A percentile compares a stretch with the other conserved stretches of the same genome.
phyloP scores from a whole-genome alignment of 1,284 basidiomycete species.

The Papiliotrema nemorosa region DNA sequence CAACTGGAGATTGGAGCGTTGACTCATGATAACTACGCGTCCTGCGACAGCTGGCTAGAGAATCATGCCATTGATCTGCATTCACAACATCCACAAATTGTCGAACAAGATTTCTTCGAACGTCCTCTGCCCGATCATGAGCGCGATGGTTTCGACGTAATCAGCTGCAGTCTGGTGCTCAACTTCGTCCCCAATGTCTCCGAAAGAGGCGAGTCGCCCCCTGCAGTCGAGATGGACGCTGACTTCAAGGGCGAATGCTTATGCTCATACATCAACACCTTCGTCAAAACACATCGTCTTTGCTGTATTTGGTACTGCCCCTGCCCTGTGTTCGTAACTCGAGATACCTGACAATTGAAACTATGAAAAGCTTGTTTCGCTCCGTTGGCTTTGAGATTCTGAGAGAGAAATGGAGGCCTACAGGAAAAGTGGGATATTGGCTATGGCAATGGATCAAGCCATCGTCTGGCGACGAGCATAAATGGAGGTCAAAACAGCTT shows the following conservation, averaged over 20 bases:
- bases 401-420: constrained; percentile 58
- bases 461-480: constrained; percentile 9
- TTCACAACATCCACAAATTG: constrained; percentile 71
- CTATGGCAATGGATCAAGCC: constrained; percentile 32
- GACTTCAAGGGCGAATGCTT: constrained; percentile 66
- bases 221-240: background rate
- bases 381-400: constrained; percentile 63
- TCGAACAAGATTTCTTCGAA: constrained; percentile 74
- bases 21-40: constrained; percentile 70
- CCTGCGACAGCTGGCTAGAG: constrained; percentile 65
- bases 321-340: constrained; percentile 78
- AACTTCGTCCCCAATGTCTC: constrained; percentile 77
- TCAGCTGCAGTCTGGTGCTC: constrained; percentile 78
- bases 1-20: constrained; percentile 82
- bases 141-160: constrained; percentile 63
- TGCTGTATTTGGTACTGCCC: constrained; percentile 75
- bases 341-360: constrained; percentile 65
- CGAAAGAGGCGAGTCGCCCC: constrained; percentile 61
- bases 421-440: constrained; percentile 48
- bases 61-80: constrained; percentile 72
- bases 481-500: constrained; percentile 56
- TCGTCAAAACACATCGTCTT: constrained; percentile 50
- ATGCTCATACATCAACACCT: constrained; percentile 62
- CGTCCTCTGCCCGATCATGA: constrained; percentile 39
- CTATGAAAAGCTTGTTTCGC: constrained; percentile 60